Percentiles rank a stretch among this genome's conserved stretches.
Evolutionary conservation across 768 basidiomycete genomes (phyloP).

Genomic region (Naganishia friedmannii): DNA sequence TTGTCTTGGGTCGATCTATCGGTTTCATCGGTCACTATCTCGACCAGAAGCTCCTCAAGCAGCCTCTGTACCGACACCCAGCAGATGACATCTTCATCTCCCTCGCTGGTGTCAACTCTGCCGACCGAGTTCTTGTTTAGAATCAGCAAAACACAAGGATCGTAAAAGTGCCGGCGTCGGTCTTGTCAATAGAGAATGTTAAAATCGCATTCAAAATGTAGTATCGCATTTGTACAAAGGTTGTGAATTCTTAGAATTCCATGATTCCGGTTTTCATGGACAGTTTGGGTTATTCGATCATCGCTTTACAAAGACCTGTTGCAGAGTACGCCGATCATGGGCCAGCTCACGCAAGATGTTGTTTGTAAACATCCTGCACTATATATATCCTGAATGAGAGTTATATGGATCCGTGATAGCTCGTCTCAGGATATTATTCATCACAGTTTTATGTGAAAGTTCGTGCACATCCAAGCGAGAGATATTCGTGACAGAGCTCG

Average conservation of each 20-base stretch:
- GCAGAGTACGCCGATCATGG: too few species aligned
- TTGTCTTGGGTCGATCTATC: conserved; percentile 94
- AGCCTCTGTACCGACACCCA: conserved; percentile 89
- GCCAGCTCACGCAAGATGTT: too few species aligned
- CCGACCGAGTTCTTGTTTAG: conserved; percentile 20
- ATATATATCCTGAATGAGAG: too few species aligned
- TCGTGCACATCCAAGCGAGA: too few species aligned
- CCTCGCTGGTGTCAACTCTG: conserved; percentile 26
- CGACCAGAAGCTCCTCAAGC: conserved; percentile 92
- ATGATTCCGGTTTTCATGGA: conserved; percentile 21
- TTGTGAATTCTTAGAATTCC: conserved; percentile 21
- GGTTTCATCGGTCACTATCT: conserved; percentile 96
- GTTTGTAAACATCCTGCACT: too few species aligned
- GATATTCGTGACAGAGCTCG: too few species aligned
- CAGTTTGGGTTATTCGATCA: conserved; percentile 21
- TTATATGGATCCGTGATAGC: too few species aligned
- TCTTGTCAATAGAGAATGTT: conserved; percentile 4
- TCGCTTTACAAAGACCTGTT: background rate
- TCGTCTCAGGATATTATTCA: too few species aligned
- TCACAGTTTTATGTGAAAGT: too few species aligned
- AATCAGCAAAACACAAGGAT: background rate
- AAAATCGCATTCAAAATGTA: background rate
- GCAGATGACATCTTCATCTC: conserved; percentile 69
- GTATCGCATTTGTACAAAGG: conserved; percentile 18
- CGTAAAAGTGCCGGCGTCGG: background rate